These are phyloP conservation scores for Zasmidium citrigriseum DNA, from an alignment of 2,329 filamentous ascomycete genomes.

Conservation along the genomic window DNA sequence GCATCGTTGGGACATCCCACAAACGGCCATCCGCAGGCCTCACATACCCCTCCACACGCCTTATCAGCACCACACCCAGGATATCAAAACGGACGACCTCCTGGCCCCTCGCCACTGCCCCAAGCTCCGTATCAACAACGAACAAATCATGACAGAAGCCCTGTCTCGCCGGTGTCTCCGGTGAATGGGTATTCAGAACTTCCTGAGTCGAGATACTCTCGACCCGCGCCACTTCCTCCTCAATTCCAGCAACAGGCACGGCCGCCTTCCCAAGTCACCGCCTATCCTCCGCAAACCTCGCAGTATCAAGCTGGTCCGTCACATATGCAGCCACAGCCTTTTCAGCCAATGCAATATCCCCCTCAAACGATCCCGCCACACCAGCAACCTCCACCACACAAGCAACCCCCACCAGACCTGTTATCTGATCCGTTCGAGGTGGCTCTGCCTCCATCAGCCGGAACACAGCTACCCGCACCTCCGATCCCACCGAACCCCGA, in stretches of 20 bases:
- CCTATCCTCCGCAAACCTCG: constrained; percentile 17
- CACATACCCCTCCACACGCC: constrained; percentile 10
- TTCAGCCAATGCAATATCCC: constrained; percentile 20
- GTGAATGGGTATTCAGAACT: constrained; percentile 24
- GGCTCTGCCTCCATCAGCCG: constrained; percentile 54
- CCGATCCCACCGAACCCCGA: constrained; percentile 95
- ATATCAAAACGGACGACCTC: constrained; percentile 17
- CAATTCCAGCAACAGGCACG: constrained; percentile 17
- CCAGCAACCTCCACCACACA: constrained; percentile 26
- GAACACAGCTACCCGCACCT: constrained; percentile 62
- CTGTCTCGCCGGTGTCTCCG: constrained; percentile 35
- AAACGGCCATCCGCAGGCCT: constrained; percentile 29
- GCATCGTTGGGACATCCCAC: constrained; percentile 14
- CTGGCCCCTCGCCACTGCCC: constrained; percentile 11
- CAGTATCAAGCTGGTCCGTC: constrained; percentile 18
- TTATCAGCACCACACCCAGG: constrained; percentile 3
- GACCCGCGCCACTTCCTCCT: constrained; percentile 31
- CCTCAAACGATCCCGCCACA: constrained; percentile 15
- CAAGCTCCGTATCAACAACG: constrained; percentile 18
- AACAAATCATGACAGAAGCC: constrained; percentile 26
- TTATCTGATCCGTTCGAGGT: constrained; percentile 65
- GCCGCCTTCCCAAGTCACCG: constrained; percentile 8
- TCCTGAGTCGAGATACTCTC: constrained; percentile 20
- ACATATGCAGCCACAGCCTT: constrained; percentile 6
- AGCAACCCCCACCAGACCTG: constrained; percentile 53